Base-by-base conservation (phyloP, 805 yeast species). In the Metschnikowia proteae region DNA sequence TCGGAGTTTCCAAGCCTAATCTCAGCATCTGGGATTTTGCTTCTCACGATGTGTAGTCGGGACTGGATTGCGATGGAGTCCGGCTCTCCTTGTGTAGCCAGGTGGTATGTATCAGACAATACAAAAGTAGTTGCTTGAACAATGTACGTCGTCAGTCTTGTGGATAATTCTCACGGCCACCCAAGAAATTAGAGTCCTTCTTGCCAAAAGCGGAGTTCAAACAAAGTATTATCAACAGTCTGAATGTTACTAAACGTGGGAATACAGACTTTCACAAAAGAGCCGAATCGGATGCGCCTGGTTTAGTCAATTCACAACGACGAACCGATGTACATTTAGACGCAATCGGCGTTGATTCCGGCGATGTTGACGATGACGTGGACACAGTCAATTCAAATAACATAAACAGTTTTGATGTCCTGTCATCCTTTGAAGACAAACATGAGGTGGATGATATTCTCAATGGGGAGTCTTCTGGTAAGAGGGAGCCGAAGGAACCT, bases 371-470 rank as follows among this genome's bases (percentile, higher is more conserved):
- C 3, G 45, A 46, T 25, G 46, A 37, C 7, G 33, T 22, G 3
- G 50, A 45, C 23, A 38, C 34, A 4, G 40, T 42, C 25, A 37
- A 46, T 29, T 33, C 46, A 25, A 42, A 41, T 10, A 42, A 38
- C 10, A 28, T 38, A 42, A 46, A 45, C 25, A 45, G 41, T 29
- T 35, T 39, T n/a, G 46, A 49, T 28, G 43, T 52, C 1, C 52
- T 40, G 39, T 62, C 66, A 8, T 67, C 69, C 4, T 63, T 63
- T 51, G 65, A 57, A 10, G 68, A 66, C 48, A 47, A 54, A 26
- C 42, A 48, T 23, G 50, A 38, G 23, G 27, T 41, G 25, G 5
- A 32, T 11, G 39, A 29, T n/a, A n/a, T 13, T 30, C 27, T 35
- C 45, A 45, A 28, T 7, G 31, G 26, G 28, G 17, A 22, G 23